Conservation (phyloP, 345 rosid species). For the Populus tremula region DNA sequence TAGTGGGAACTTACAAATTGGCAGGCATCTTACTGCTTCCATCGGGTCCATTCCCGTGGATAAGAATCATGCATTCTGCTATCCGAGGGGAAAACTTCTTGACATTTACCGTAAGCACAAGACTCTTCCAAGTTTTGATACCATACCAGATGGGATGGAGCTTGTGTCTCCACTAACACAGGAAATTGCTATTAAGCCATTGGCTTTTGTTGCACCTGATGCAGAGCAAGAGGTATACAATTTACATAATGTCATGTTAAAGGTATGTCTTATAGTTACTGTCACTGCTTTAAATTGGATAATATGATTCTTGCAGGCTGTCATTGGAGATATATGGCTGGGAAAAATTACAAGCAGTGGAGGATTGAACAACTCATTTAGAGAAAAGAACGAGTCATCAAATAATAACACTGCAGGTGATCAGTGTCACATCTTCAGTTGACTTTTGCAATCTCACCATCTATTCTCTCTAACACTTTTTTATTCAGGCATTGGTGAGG, state of each 20-base stretch:
- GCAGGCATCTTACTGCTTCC: conserved; percentile 5
- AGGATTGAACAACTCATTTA: not conserved
- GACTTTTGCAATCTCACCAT: not conserved
- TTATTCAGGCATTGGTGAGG: conserved; percentile 13
- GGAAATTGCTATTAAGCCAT: conserved; percentile 12
- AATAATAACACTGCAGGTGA: conserved; percentile 21
- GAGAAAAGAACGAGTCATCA: not conserved
- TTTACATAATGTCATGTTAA: not conserved
- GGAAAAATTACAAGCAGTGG: conserved; percentile 23
- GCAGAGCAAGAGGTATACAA: conserved; percentile 23
- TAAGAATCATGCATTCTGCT: conserved; percentile 17
- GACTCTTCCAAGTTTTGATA: conserved; percentile 1
- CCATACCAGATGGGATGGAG: conserved; percentile 15
- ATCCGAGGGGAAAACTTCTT: conserved; percentile 30
- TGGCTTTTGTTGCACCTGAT: conserved; percentile 25
- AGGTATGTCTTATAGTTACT: not conserved
- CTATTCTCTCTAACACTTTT: not conserved
- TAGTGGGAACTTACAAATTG: conserved; percentile 21
- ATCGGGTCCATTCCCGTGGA: conserved; percentile 17
- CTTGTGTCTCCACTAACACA: conserved; percentile 10
- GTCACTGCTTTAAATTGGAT: not conserved
- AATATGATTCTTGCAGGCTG: conserved; percentile 5
- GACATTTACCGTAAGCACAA: conserved; percentile 24
- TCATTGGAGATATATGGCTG: conserved; percentile 20
- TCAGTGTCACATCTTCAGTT: not conserved